phyloP scores from a whole-genome alignment of 352 stramenopile genomes.

The Globisporangium yorkense region DNA sequence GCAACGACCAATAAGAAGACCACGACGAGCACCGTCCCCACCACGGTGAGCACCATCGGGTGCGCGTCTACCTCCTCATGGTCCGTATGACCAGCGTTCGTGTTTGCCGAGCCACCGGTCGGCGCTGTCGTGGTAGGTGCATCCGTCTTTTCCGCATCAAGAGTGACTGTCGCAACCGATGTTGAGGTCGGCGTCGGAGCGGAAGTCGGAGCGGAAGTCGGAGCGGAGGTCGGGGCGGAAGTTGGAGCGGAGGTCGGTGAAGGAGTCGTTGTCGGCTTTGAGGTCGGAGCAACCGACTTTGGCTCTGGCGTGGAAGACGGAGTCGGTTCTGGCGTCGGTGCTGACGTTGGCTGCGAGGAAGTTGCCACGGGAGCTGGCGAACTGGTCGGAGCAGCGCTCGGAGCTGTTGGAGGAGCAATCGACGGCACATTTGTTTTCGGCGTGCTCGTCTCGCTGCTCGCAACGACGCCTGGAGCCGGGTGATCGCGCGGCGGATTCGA shows the following conservation, averaged over 20 bases:
- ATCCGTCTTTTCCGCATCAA: neutral
- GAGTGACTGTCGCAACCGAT: conserved; percentile 5
- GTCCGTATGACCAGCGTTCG: conserved; percentile 13
- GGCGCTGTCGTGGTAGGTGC: conserved; percentile 1
- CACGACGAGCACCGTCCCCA: conserved; percentile 60
- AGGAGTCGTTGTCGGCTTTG: conserved; percentile 1
- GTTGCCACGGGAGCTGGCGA: conserved; percentile 3
- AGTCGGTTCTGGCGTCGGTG: neutral
- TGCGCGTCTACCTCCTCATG: conserved; percentile 33
- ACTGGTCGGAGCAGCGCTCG: neutral
- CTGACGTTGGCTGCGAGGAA: neutral
- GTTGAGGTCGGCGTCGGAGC: neutral
- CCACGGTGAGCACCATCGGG: conserved; percentile 68
- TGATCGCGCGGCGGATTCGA: conserved; percentile 9
- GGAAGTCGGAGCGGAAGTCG: conserved; percentile 1
- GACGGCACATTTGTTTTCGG: conserved; percentile 1
- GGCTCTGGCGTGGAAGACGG: neutral
- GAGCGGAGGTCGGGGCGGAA: neutral
- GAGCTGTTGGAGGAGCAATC: conserved; percentile 7
- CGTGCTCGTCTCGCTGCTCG: conserved; percentile 1
- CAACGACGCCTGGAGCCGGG: conserved; percentile 10
- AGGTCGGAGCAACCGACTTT: neutral
- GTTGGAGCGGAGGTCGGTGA: conserved; percentile 3
- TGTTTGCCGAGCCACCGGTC: conserved; percentile 8
- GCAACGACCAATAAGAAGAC: conserved; percentile 65